Base-by-base conservation (phyloP, 2,329 filamentous ascomycete genomes). In the Xylaria sp. region DNA sequence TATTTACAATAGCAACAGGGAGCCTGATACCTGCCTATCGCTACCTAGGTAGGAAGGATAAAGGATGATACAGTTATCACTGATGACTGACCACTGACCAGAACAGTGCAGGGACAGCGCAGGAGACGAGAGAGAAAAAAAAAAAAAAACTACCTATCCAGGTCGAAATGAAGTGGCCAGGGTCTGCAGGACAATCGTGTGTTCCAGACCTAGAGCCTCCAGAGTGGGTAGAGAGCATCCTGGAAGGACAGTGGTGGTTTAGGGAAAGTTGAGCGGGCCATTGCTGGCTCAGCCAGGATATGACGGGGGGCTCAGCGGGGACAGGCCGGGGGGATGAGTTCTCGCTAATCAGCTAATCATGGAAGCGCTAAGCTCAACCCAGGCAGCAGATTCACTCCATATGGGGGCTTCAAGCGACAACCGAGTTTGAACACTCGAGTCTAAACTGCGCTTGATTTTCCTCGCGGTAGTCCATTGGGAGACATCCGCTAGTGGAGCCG, bases 121-220 rank as follows among this genome's bases (percentile, higher is more conserved):
- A 40, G 37, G n/a, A 2, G n/a, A 31, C 45, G 3, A 47, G 45
- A 17, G 45, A 47, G 45, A 14, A 19, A 31, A 35, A 61, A 40
- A 25, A 35, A 15, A 43, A 55, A 35, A 61, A 40, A 31, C 28
- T 31, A 4, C 28, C 52, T 25, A 55, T 50, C 54, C 54, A 40
- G 58, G 42, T 63, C 42, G 49, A 66, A 66, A 66, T 63, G 57
- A 63, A 57, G 56, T 52, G 23, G 60, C 63, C 54, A 57, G 60
- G 63, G 60, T 63, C 55, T 55, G 60, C 63, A 63, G 63, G 60
- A 63, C 57, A 60, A 60, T 60, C 38, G 54, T 35, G 56, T 53
- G 63, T 66, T 66, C 63, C 63, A 66, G 63, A 57, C 63, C 63
- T 52, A 42, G 35, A 45, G 63, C 63, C 28, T 31, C 28, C 28